Base-by-base conservation (phyloP, 2,329 filamentous ascomycete genomes). In the Trichophyton simii region DNA sequence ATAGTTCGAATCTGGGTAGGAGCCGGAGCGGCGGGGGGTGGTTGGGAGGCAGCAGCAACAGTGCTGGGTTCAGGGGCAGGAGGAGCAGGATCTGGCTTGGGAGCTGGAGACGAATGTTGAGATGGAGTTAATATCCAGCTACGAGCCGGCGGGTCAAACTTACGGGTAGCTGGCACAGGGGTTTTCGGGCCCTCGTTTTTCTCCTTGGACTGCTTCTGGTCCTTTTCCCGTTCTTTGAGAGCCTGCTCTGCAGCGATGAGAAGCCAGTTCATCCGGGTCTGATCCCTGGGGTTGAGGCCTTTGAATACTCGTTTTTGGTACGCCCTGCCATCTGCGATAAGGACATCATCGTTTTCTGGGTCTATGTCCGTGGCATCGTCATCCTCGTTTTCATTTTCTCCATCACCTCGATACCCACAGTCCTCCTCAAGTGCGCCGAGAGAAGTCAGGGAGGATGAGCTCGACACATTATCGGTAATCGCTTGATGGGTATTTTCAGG, bases 181-280 rank as follows among this genome's bases (percentile, higher is more conserved):
- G 15, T 18, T 38, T 38, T 38, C 0, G 57, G n/a, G 20, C 3
- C 11, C 18, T 13, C 38, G 18, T 58, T 22, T 20, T 15, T 36
- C 7, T 9, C 18, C 38, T 34, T 22, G 38, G 15, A 44, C n/a
- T 13, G 25, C 7, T 44, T 15, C 41, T 18, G 41, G 4, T 44
- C 41, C 15, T 18, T 13, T 20, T 44, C 41, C 15, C 41, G 41
- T n/a, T 44, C 57, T 20, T 59, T 22, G 11, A 59, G 58, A 36
- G 57, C 54, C 25, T 58, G 41, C 11, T 41, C 41, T 18, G 61
- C 61, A 3, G 61, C 52, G 28, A 22, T 52, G 11, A 63, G 55
- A 34, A 63, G 61, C 25, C 41, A 34, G 22, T 63, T 60, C 50
- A 63, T 63, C 6, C 58, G 58, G 31, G 44, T 46, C 22, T 60